Evolutionary conservation across 805 yeast species (phyloP).

Genomic region (Metschnikowia orientalis): DNA sequence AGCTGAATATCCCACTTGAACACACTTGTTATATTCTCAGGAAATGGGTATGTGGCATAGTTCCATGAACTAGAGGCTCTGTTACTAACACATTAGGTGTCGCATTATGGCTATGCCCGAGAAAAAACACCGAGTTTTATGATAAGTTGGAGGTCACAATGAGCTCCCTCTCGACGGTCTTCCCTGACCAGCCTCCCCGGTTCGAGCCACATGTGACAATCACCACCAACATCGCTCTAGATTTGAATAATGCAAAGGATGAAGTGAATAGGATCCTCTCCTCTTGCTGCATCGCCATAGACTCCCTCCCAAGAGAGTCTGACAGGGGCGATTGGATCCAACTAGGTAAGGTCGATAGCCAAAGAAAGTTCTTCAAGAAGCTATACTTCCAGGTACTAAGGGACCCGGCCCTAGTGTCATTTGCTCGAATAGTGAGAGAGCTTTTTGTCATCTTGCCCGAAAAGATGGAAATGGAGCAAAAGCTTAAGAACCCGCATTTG

Average conservation of each 20-base stretch:
- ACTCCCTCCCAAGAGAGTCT: conserved; percentile 30
- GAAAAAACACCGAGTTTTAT: conserved; percentile 45
- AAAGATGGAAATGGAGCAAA: conserved; percentile 34
- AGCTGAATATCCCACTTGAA: too few species aligned
- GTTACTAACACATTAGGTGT: conserved; percentile 32
- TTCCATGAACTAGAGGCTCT: not conserved
- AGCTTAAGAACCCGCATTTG: conserved; percentile 35
- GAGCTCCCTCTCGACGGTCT: conserved; percentile 63
- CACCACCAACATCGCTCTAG: conserved; percentile 54
- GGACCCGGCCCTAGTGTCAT: conserved; percentile 44
- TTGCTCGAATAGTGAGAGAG: conserved; percentile 55
- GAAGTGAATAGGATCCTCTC: conserved; percentile 58
- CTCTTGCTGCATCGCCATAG: conserved; percentile 53
- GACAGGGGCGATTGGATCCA: conserved; percentile 38
- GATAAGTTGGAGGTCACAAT: conserved; percentile 58
- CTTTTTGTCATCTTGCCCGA: conserved; percentile 47
- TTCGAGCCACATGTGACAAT: conserved; percentile 79
- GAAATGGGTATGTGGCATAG: conserved; percentile 12
- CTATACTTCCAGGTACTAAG: conserved; percentile 45
- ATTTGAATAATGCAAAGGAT: conserved; percentile 37
- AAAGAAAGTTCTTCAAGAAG: conserved; percentile 49
- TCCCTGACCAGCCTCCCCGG: conserved; percentile 59
- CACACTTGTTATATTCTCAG: too few species aligned
- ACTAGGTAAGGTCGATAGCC: conserved; percentile 43
- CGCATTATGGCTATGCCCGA: conserved; percentile 78